phyloP scores from a whole-genome alignment of 129 eudicot species.

The Deinandra increscens region DNA sequence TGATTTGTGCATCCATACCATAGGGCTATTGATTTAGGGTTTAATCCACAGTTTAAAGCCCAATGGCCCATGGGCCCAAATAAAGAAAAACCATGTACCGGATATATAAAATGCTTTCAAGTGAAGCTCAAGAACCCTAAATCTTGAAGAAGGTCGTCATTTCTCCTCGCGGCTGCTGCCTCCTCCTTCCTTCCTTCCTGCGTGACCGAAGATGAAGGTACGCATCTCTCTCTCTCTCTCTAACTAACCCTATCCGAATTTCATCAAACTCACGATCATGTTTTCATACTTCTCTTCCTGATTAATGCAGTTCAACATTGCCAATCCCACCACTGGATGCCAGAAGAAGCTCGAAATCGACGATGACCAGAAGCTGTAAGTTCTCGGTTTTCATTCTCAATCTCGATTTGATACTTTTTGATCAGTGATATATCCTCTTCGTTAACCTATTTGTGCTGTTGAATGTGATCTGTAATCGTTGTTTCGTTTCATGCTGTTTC shows the following conservation, averaged over 20 bases:
- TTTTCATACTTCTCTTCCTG: background rate
- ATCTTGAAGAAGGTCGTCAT: background rate
- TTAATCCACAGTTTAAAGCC: constrained; percentile 8
- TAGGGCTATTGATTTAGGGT: background rate
- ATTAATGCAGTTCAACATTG: constrained; percentile 67
- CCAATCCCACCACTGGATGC: constrained; percentile 92
- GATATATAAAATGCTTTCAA: constrained; percentile 19
- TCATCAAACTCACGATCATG: background rate
- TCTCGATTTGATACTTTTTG: background rate
- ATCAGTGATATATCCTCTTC: background rate
- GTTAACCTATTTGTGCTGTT: background rate
- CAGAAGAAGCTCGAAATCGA: constrained; percentile 96
- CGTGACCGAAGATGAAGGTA: constrained; percentile 31
- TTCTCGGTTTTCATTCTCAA: background rate
- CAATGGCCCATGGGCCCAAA: constrained; percentile 21
- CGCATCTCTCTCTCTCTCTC: constrained; percentile 8
- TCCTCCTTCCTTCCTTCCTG: too few species aligned
- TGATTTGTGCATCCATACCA: too few species aligned
- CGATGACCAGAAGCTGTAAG: constrained; percentile 88
- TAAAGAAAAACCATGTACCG: background rate
- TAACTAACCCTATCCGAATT: constrained; percentile 20
- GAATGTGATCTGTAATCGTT: background rate
- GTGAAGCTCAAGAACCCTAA: constrained; percentile 25
- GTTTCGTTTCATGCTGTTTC: background rate
- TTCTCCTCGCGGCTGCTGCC: constrained; percentile 25